Conservation (phyloP, 208 protist species). For the Leishmania tarentolae region DNA sequence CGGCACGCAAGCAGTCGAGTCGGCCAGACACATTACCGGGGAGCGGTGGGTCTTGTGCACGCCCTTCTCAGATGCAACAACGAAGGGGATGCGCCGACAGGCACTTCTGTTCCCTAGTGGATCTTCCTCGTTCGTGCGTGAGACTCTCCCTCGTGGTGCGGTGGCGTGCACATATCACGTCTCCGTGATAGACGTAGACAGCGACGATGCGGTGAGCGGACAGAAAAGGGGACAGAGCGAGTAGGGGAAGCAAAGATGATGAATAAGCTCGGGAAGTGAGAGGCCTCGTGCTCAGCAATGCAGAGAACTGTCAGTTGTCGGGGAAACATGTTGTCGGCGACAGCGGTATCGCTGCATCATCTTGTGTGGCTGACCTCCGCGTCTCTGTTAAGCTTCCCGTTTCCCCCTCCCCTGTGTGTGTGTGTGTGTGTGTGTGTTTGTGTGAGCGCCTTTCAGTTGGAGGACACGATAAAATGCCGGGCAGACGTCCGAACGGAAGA, state of each 20-base stretch:
- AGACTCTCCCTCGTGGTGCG: background rate
- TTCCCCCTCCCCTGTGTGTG: too few relatives aligned
- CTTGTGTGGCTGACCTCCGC: background rate
- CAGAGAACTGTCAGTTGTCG: background rate
- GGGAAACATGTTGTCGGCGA: background rate
- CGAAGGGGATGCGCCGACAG: background rate
- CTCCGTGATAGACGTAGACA: background rate
- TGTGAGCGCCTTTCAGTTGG: background rate
- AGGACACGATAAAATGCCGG: background rate
- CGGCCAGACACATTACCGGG: background rate
- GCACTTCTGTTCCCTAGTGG: background rate
- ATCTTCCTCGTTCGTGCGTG: background rate
- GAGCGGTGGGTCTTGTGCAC: too few relatives aligned
- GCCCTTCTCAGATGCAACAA: background rate
- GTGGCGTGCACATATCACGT: constrained; percentile 2
- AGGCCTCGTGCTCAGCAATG: background rate
- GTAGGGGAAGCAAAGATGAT: background rate
- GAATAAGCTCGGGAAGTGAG: background rate
- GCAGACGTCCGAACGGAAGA: background rate
- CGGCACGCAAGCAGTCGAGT: background rate
- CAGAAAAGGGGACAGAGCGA: background rate
- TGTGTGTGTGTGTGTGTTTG: background rate
- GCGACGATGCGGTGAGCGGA: background rate
- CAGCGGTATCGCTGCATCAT: background rate
- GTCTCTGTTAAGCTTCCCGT: background rate